These are phyloP conservation scores for Phoma herbarum DNA, from an alignment of 2,329 filamentous ascomycete genomes.

Conservation along the genomic window DNA sequence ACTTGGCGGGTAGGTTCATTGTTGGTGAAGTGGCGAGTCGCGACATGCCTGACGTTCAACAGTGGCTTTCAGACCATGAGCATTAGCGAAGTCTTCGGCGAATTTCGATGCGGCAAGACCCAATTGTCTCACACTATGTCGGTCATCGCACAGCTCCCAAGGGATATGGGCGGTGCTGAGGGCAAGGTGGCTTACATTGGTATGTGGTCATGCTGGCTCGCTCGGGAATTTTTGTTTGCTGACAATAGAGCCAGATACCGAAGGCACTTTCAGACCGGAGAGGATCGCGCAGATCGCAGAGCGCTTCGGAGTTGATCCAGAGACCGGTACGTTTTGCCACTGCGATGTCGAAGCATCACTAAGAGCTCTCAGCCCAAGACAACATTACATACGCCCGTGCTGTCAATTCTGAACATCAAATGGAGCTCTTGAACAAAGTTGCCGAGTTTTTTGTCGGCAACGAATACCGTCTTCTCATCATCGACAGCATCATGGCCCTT, in stretches of 20 bases:
- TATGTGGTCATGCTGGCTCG: slow-evolving; percentile 31
- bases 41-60: slow-evolving; percentile 21
- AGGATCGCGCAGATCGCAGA: slow-evolving; percentile 73
- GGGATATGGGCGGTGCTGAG: slow-evolving; percentile 70
- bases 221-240: background rate
- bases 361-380: slow-evolving; percentile 65
- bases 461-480: slow-evolving; percentile 71
- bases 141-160: slow-evolving; percentile 67
- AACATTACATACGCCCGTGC: slow-evolving; percentile 73
- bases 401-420: slow-evolving; percentile 71
- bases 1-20: slow-evolving; percentile 63
- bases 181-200: slow-evolving; percentile 75
- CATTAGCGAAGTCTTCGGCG: slow-evolving; percentile 71
- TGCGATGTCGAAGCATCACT: slow-evolving; percentile 55
- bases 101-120: slow-evolving; percentile 73
- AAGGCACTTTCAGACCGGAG: slow-evolving; percentile 68
- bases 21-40: background rate
- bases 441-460: slow-evolving; percentile 68
- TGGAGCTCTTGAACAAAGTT: slow-evolving; percentile 69
- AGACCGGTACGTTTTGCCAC: slow-evolving; percentile 34
- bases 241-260: slow-evolving; percentile 49
- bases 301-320: slow-evolving; percentile 63
- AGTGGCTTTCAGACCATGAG: slow-evolving; percentile 76
- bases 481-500: slow-evolving; percentile 75
- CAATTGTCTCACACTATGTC: slow-evolving; percentile 75